Evolutionary conservation across 164 flowering plant genomes (phyloP).

Genomic region (Vitis rupestris): DNA sequence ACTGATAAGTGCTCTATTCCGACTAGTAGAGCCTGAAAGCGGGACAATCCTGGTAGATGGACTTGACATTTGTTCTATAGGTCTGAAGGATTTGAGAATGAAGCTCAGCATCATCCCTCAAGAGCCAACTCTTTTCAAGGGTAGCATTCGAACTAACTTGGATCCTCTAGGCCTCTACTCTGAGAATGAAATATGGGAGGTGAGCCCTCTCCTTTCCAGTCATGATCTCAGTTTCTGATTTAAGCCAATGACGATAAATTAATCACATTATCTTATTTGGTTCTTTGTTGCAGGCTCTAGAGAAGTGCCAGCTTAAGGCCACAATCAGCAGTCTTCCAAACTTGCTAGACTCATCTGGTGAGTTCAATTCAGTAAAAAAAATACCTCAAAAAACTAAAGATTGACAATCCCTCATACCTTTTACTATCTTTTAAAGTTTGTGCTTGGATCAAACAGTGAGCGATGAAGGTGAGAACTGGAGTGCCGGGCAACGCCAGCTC

Average conservation of each 20-base stretch:
- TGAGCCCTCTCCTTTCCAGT: slow-evolving; percentile 13
- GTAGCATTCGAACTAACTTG: slow-evolving; percentile 70
- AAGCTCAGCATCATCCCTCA: slow-evolving; percentile 91
- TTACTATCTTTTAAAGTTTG: no score
- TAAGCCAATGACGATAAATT: no score
- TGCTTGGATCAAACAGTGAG: slow-evolving; percentile 42
- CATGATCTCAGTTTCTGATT: background rate
- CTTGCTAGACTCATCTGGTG: slow-evolving; percentile 67
- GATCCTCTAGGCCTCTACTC: slow-evolving; percentile 76
- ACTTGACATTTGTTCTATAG: slow-evolving; percentile 68
- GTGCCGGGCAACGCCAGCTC: slow-evolving; percentile 81
- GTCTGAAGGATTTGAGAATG: slow-evolving; percentile 71
- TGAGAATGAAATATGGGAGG: slow-evolving; percentile 84
- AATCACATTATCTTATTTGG: background rate
- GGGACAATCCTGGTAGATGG: slow-evolving; percentile 72
- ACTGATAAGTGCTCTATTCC: slow-evolving; percentile 76
- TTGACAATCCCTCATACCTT: no score
- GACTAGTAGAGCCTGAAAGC: slow-evolving; percentile 71
- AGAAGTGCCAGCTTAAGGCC: slow-evolving; percentile 71
- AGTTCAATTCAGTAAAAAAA: slow-evolving; percentile 9
- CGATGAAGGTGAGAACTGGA: slow-evolving; percentile 89
- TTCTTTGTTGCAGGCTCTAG: slow-evolving; percentile 52
- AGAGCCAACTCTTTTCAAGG: slow-evolving; percentile 84
- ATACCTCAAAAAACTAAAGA: no score
- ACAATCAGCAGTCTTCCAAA: slow-evolving; percentile 61